A percentile compares a stretch with the other conserved stretches of the same genome.
These are phyloP conservation scores for Helicocarpus griseus DNA, from an alignment of 2,329 filamentous ascomycete genomes.

Conservation along the genomic window DNA sequence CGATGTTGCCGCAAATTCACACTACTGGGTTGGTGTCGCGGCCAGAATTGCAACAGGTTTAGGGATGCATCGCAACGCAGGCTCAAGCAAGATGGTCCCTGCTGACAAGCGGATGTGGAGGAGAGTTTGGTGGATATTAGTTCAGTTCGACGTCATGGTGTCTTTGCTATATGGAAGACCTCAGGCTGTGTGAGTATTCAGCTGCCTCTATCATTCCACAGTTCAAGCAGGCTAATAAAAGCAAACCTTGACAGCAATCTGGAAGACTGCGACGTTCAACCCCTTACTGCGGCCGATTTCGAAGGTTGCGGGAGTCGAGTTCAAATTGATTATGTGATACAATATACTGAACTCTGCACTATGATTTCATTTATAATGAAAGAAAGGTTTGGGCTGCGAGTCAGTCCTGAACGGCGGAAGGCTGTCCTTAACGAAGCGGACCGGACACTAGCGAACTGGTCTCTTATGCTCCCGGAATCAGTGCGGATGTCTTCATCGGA, in stretches of 20 bases:
- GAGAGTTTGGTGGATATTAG: slow-evolving; percentile 35
- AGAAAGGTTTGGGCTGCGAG: slow-evolving; percentile 32
- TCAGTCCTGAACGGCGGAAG: slow-evolving; percentile 31
- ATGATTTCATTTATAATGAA: slow-evolving; percentile 40
- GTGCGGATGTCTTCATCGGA: slow-evolving; percentile 32
- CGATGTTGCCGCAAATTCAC: slow-evolving; percentile 45
- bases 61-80: slow-evolving; percentile 43
- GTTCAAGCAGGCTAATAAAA: slow-evolving; percentile 3
- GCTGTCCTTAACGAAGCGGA: slow-evolving; percentile 33
- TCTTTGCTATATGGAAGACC: slow-evolving; percentile 42
- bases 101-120: slow-evolving; percentile 36
- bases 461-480: slow-evolving; percentile 31
- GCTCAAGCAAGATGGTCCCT: slow-evolving; percentile 31
- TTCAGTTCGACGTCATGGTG: slow-evolving; percentile 36
- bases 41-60: slow-evolving; percentile 43
- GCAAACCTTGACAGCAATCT: slow-evolving; percentile 26
- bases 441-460: slow-evolving; percentile 34
- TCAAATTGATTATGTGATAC: slow-evolving; percentile 36
- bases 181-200: slow-evolving; percentile 36
- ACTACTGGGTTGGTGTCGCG: slow-evolving; percentile 45
- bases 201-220: not conserved
- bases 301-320: slow-evolving; percentile 38
- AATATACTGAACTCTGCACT: slow-evolving; percentile 42
- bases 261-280: slow-evolving; percentile 43
- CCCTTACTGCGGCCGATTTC: slow-evolving; percentile 38